Conservation (phyloP, 2,329 filamentous ascomycete species). For the Penicillium sp. region DNA sequence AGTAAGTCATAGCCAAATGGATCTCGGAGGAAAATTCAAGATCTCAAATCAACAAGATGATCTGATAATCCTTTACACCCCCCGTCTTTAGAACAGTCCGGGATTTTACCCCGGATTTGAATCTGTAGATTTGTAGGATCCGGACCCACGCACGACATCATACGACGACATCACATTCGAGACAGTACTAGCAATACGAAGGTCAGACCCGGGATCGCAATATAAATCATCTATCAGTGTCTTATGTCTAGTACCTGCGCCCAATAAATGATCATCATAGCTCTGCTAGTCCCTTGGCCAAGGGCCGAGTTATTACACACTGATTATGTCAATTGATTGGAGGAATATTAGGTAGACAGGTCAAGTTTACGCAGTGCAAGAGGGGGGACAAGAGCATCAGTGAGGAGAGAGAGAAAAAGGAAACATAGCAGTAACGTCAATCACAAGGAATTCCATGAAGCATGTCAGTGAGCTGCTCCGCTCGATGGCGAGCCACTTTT, state of each 20-base stretch:
- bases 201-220: not conserved
- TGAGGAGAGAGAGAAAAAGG: constrained; percentile 22
- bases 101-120: not conserved
- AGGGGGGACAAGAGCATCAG: constrained; percentile 24
- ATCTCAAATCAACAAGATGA: not conserved
- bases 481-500: constrained; percentile 40
- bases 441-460: constrained; percentile 44
- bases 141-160: constrained; percentile 1
- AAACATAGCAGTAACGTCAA: constrained; percentile 38
- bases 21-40: not conserved
- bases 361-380: constrained; percentile 28
- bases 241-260: constrained; percentile 9
- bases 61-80: not conserved
- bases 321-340: constrained; percentile 37
- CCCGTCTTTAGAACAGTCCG: not conserved
- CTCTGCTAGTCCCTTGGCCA: not conserved
- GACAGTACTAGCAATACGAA: not conserved
- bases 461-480: constrained; percentile 36
- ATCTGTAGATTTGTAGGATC: not conserved
- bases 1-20: not conserved
- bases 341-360: constrained; percentile 35
- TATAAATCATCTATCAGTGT: constrained; percentile 2
- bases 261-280: constrained; percentile 1
- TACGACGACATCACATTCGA: not conserved
- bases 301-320: constrained; percentile 26